Conservation (phyloP, 305 asterid species). For the Solanum hybrid region DNA sequence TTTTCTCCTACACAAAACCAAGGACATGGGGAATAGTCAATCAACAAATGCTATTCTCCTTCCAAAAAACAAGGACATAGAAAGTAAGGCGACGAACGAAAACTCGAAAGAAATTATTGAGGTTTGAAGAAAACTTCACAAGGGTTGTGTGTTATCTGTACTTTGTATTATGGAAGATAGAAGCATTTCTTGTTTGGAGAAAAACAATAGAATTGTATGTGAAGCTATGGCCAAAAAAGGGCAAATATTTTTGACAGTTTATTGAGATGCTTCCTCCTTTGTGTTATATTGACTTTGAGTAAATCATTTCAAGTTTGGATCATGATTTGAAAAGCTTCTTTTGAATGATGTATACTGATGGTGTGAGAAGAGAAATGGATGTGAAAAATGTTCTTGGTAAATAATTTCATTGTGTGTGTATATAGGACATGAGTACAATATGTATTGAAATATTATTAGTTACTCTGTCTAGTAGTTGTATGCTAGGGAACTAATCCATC, state of each 20-base stretch:
- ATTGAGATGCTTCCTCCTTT: not conserved
- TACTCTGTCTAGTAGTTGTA: not conserved
- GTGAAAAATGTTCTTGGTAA: not conserved
- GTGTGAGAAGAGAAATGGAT: not conserved
- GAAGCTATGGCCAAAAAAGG: not conserved
- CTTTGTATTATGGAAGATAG: not conserved
- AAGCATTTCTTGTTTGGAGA: not conserved
- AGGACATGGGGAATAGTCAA: slow-evolving; percentile 52
- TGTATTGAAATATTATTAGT: not conserved
- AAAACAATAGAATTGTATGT: not conserved
- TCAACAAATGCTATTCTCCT: not conserved
- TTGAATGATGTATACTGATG: not conserved
- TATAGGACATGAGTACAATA: not conserved
- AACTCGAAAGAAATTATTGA: not conserved
- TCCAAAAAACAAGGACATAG: not conserved
- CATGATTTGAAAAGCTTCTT: not conserved
- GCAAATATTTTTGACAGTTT: not conserved
- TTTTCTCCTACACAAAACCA: slow-evolving; percentile 82
- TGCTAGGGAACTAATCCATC: not conserved
- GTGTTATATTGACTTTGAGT: not conserved
- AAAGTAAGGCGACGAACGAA: not conserved
- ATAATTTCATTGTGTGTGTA: not conserved
- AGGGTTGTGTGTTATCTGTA: not conserved
- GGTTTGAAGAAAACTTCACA: not conserved
- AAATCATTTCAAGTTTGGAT: not conserved